phyloP scores from a whole-genome alignment of 2,329 filamentous ascomycete genomes.

The Verticillium longisporum region DNA sequence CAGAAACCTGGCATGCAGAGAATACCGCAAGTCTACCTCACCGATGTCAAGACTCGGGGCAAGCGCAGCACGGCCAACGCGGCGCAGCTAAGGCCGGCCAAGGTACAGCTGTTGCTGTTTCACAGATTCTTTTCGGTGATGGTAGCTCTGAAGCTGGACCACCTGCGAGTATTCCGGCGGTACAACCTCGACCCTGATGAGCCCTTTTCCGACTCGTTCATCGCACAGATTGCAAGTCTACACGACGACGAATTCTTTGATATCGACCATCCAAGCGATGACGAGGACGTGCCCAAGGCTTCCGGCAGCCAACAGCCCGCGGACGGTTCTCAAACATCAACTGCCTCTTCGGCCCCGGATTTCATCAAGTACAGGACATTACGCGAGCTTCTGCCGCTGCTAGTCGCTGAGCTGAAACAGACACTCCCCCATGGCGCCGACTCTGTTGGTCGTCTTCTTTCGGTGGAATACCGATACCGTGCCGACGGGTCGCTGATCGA shows the following conservation, averaged over 20 bases:
- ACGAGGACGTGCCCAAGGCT: background rate
- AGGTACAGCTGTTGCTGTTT: conserved; percentile 86
- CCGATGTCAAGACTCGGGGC: conserved; percentile 81
- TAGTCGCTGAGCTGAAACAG: conserved; percentile 36
- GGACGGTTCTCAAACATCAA: background rate
- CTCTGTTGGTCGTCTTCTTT: conserved; percentile 42
- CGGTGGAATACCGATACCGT: conserved; percentile 47
- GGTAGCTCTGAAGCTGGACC: conserved; percentile 63
- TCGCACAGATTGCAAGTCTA: conserved; percentile 64
- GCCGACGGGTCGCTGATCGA: conserved; percentile 46
- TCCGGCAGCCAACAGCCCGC: background rate
- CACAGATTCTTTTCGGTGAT: conserved; percentile 76
- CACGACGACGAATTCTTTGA: conserved; percentile 61
- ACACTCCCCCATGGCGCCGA: conserved; percentile 46
- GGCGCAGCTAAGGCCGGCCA: conserved; percentile 66
- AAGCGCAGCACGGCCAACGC: conserved; percentile 57
- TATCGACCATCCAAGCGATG: conserved; percentile 13
- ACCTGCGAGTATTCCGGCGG: conserved; percentile 59
- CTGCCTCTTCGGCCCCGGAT: conserved; percentile 16
- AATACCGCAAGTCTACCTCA: conserved; percentile 56
- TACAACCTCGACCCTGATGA: conserved; percentile 62
- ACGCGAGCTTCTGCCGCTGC: conserved; percentile 36
- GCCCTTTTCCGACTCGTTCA: conserved; percentile 71
- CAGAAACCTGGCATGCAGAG: conserved; percentile 10
- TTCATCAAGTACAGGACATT: conserved; percentile 41